Evolutionary conservation across 306 rosid genomes (phyloP).

Genomic region (Pterocarpus macrocarpus): DNA sequence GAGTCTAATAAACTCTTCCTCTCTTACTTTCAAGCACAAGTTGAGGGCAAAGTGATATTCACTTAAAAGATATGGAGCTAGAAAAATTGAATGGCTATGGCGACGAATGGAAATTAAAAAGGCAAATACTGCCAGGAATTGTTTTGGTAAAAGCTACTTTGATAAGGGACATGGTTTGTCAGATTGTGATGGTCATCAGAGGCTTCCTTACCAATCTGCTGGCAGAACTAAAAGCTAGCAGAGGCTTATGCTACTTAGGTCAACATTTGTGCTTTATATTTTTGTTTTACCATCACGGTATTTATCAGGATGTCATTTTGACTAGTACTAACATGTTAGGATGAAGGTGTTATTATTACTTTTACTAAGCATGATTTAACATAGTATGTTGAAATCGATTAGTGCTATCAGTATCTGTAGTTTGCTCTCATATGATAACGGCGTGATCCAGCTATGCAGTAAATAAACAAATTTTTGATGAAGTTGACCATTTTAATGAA

Average conservation of each 20-base stretch:
- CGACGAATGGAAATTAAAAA: constrained; percentile 59
- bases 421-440: too few relatives aligned
- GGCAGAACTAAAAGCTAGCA: constrained; percentile 81
- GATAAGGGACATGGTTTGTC: constrained; percentile 63
- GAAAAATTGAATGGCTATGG: constrained; percentile 79
- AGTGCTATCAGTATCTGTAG: too few relatives aligned
- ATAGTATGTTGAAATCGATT: too few relatives aligned
- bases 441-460: too few relatives aligned
- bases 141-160: constrained; percentile 63
- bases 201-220: constrained; percentile 66
- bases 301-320: constrained; percentile 83
- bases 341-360: constrained; percentile 27
- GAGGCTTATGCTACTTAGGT: constrained; percentile 84
- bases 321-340: constrained; percentile 27
- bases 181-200: constrained; percentile 70
- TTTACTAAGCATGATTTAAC: constrained; percentile 19
- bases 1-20: constrained; percentile 24
- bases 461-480: too few relatives aligned
- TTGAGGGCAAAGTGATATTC: constrained; percentile 82
- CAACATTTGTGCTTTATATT: constrained; percentile 88
- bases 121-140: constrained; percentile 65
- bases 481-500: too few relatives aligned
- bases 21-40: constrained; percentile 73
- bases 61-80: constrained; percentile 80
- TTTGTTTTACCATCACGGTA: constrained; percentile 76